A percentile compares a stretch with the other conserved stretches of the same genome.
Conservation (phyloP, 1,284 basidiomycete genomes). For the Leccinum angustisporum region DNA sequence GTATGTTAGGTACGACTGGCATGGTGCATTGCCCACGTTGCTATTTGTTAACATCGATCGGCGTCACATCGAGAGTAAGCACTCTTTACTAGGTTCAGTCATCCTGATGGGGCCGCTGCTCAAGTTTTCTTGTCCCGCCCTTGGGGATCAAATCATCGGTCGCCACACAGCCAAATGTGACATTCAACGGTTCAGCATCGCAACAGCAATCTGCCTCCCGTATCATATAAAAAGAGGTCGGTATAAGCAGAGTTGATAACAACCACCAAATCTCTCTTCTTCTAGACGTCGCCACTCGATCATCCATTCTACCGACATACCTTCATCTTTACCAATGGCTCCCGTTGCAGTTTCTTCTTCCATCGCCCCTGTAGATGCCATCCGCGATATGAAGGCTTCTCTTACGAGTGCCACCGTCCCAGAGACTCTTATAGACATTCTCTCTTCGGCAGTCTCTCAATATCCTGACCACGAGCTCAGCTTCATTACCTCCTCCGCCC, state of each 20-base stretch:
- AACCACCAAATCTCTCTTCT: background rate
- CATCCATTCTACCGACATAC: background rate
- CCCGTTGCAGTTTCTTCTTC: constrained; percentile 13
- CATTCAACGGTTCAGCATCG: background rate
- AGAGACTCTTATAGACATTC: constrained; percentile 25
- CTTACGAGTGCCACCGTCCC: constrained; percentile 5
- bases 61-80: constrained; percentile 8
- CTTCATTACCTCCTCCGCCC: constrained; percentile 33
- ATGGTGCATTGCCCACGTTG: background rate
- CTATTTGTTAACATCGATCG: constrained; percentile 12
- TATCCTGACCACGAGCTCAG: constrained; percentile 29
- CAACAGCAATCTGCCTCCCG: background rate
- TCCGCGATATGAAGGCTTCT: constrained; percentile 18
- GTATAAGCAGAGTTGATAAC: background rate
- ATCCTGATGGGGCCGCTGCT: constrained; percentile 6
- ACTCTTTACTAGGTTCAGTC: background rate
- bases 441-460: constrained; percentile 20
- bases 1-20: background rate
- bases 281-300: constrained; percentile 3
- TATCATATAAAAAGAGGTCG: constrained; percentile 15
- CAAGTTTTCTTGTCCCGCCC: background rate
- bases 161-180: background rate
- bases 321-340: constrained; percentile 14
- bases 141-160: background rate
- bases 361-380: constrained; percentile 5